Percentiles rank a stretch among this genome's conserved stretches.
These are phyloP conservation scores for Arthroderma sp. DNA, from an alignment of 2,329 filamentous ascomycete species.

Conservation along the genomic window DNA sequence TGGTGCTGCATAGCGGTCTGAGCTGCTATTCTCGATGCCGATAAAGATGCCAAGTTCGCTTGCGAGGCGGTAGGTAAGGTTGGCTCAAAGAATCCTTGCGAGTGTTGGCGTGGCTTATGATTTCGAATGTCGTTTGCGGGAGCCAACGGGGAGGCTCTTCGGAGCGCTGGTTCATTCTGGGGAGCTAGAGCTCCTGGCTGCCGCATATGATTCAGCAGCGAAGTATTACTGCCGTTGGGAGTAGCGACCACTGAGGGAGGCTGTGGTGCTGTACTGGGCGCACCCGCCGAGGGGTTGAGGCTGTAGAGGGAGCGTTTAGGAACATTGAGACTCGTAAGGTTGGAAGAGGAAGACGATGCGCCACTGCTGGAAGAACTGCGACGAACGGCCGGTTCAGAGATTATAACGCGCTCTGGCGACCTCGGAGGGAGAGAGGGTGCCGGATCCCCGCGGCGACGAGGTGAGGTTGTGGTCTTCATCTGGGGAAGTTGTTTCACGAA, in stretches of 20 bases:
- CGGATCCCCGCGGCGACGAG: conserved; percentile 12
- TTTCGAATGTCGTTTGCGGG: conserved; percentile 23
- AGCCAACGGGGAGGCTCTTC: conserved; percentile 26
- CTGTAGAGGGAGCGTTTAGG: conserved; percentile 26
- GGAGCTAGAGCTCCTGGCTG: conserved; percentile 27
- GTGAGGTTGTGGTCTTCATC: conserved; percentile 1
- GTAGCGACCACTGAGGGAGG: conserved; percentile 16
- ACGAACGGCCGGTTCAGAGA: conserved; percentile 20
- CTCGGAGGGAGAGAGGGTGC: conserved; percentile 11
- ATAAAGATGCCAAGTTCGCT: conserved; percentile 32
- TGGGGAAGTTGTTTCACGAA: conserved; percentile 7
- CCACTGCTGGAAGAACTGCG: conserved; percentile 34
- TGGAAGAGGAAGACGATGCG: conserved; percentile 32
- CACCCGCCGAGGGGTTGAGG: conserved; percentile 17
- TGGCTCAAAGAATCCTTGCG: conserved; percentile 56
- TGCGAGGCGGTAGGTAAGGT: conserved; percentile 43
- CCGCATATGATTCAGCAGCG: conserved; percentile 22
- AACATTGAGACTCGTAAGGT: conserved; percentile 31
- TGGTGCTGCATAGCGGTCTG: conserved; percentile 51
- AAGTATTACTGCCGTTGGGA: conserved; percentile 22
- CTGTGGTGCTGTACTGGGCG: conserved; percentile 15
- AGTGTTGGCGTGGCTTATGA: conserved; percentile 40
- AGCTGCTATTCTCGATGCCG: conserved; percentile 51
- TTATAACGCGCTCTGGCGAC: conserved; percentile 8
- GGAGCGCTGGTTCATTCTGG: conserved; percentile 22